Evolutionary conservation across 768 basidiomycete genomes (phyloP).

Genomic region (Termitomyces sp.): DNA sequence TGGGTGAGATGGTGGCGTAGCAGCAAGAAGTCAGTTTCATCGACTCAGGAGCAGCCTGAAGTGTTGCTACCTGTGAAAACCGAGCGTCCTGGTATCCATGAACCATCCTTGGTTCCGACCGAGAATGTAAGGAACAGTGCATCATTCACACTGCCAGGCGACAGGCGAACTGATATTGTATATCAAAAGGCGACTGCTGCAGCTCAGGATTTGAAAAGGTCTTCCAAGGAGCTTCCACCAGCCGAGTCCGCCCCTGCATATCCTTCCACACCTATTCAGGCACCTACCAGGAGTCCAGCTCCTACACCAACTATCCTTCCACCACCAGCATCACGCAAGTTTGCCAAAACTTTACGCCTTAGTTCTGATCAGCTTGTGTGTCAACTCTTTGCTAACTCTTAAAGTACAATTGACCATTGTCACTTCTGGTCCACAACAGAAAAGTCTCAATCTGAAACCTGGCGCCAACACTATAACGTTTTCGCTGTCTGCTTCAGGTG

Average conservation of each 20-base stretch:
- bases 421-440: slow-evolving; percentile 37
- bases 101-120: slow-evolving; percentile 21
- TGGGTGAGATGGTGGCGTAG: slow-evolving; percentile 87
- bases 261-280: slow-evolving; percentile 40
- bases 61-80: background rate
- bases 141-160: background rate
- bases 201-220: slow-evolving; percentile 1
- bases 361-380: slow-evolving; percentile 92
- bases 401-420: background rate
- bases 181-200: background rate
- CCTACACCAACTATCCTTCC: slow-evolving; percentile 6
- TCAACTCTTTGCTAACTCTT: slow-evolving; percentile 1
- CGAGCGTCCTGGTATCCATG: slow-evolving; percentile 16
- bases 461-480: slow-evolving; percentile 93
- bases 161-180: background rate
- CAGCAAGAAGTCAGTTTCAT: slow-evolving; percentile 33
- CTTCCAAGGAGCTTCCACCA: slow-evolving; percentile 15
- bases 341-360: slow-evolving; percentile 86
- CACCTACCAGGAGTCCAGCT: slow-evolving; percentile 18
- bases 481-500: slow-evolving; percentile 79
- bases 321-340: slow-evolving; percentile 39
- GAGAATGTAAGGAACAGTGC: slow-evolving; percentile 10
- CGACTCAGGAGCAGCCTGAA: slow-evolving; percentile 3
- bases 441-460: slow-evolving; percentile 75
- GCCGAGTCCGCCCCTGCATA: slow-evolving; percentile 36